These are phyloP conservation scores for Penicillium sclerotiorum DNA, from an alignment of 2,329 filamentous ascomycete genomes.

Conservation along the genomic window DNA sequence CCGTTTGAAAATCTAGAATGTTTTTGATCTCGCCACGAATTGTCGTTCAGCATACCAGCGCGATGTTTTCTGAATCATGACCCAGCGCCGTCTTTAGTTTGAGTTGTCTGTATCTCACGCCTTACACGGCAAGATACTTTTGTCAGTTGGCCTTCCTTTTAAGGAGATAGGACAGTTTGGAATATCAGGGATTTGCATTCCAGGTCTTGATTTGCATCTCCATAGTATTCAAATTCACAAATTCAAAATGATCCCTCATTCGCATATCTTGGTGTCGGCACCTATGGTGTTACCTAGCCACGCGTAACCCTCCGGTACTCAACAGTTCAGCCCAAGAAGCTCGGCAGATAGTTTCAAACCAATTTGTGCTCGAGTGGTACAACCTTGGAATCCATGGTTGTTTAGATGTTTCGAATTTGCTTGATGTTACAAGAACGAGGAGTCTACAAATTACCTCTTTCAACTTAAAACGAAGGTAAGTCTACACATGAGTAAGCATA, in stretches of 20 bases:
- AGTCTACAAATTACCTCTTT: too few relatives aligned
- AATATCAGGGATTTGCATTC: slow-evolving; percentile 15
- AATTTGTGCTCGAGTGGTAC: too few relatives aligned
- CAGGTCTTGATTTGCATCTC: slow-evolving; percentile 24
- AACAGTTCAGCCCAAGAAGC: too few relatives aligned
- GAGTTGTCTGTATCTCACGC: slow-evolving; percentile 28
- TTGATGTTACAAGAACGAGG: too few relatives aligned
- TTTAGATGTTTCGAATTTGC: too few relatives aligned
- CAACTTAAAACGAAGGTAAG: too few relatives aligned
- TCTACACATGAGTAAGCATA: too few relatives aligned
- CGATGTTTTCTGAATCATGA: slow-evolving; percentile 29
- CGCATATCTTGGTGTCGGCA: too few relatives aligned
- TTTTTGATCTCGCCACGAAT: slow-evolving; percentile 29
- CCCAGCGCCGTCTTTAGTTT: slow-evolving; percentile 27
- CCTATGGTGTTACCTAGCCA: too few relatives aligned
- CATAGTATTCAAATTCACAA: slow-evolving; percentile 15
- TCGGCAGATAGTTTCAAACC: too few relatives aligned
- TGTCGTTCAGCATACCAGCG: slow-evolving; percentile 41
- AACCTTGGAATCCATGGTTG: too few relatives aligned
- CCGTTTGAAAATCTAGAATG: slow-evolving; percentile 22
- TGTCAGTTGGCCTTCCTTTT: not conserved
- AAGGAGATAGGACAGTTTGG: not conserved
- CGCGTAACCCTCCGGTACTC: too few relatives aligned
- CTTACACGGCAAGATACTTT: slow-evolving; percentile 5
- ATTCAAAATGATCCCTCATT: slow-evolving; percentile 9